Evolutionary conservation across 495 filamentous ascomycete genomes (phyloP), one percentile per base, ranked within the genome.

Genomic region (Penicillium waksmanii): DNA sequence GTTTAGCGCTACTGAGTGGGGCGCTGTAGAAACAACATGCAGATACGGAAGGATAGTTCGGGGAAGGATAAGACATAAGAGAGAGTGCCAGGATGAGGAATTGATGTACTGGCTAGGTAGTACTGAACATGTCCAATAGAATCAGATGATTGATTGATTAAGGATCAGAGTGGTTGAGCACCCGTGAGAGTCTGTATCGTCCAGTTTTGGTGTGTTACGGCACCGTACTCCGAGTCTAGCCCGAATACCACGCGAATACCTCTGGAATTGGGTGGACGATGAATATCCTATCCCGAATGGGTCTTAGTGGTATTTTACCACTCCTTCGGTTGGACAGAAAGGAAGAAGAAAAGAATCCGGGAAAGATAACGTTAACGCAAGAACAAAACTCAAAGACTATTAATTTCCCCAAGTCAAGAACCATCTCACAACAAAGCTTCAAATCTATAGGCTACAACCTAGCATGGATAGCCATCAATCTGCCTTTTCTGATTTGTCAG

Each of bases 221-320:
- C 23, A 51, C 27, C 49, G 18, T 51, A 51, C 43, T 50, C 50
- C 31, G 56, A 53, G 31, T 58, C 8, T 53, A 33, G 8, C 35
- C 49, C 36, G 56, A 53, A 53, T 58, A 58, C 49, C 56, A 34
- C 44, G 52, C 56, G 31, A 53, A 58, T 54, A 54, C 57, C 36
- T 18, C 50, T 50, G 51, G 31, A 49, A 59, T 59, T 59, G 49
- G 57, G 57, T 40, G 57, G 35, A 59, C 50, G 50, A 53, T 59
- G 57, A 59, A 59, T 27, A 59, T 27, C 57, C 42, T 36, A 33
- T 23, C 35, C 51, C 31, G 9, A 11, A 49, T 53, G 42, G 23
- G 51, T 49, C 57, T 15, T 59, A 59, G 49, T 49, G 51, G 57
- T 59, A 59, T 49, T 53, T 53, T 27, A 59, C 57, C 51, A 49